Evolutionary conservation across 768 basidiomycete species (phyloP), one percentile per base, ranked within the genome.

Genomic region (Phallus indusiatus): DNA sequence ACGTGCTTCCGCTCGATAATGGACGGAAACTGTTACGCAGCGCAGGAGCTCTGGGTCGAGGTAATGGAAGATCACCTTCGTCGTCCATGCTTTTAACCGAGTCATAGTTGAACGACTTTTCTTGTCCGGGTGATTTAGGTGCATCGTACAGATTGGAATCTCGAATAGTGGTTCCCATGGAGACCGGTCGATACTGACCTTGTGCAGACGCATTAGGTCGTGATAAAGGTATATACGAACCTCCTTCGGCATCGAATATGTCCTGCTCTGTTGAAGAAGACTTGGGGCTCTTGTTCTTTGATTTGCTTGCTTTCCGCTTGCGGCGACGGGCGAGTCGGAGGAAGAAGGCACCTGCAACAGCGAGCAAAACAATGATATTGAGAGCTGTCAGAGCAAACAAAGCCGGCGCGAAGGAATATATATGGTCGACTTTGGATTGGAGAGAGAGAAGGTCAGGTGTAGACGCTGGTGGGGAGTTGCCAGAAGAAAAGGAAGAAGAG

Each of bases 311-410:
- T 12, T 42, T 16, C 14, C 28, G n/a, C 12, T 47, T 57, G 8
- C 47, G 16, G 7, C 47, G 42, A 17, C 68, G 78, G 16, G 36
- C 36, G 9, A 37, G 8, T 76, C 66, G 65, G 51, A 77, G 80
- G 72, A 77, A 83, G 64, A 83, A 72, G 46, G 77, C 73, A 53
- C 81, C 65, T 54, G 81, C 69, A 63, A 80, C 87, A 7, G 77
- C 75, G 36, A 81, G 68, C 61, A 75, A 69, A 59, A 89, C 76
- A 28, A 78, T 70, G 6, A 88, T 85, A 65, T 93, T 93, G 64
- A 92, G 75, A 36, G 83, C 90, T 66, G 90, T 81, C 60, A 91
- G 71, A 24, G 76, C 90, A 54, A 92, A 75, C 74, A 91, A 81
- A 22, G 81, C 85, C 21, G 90, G 90, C 53, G 91, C 72, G 70